Base-by-base conservation (phyloP, 2,329 filamentous ascomycete genomes). In the Hypoxylon sp. region DNA sequence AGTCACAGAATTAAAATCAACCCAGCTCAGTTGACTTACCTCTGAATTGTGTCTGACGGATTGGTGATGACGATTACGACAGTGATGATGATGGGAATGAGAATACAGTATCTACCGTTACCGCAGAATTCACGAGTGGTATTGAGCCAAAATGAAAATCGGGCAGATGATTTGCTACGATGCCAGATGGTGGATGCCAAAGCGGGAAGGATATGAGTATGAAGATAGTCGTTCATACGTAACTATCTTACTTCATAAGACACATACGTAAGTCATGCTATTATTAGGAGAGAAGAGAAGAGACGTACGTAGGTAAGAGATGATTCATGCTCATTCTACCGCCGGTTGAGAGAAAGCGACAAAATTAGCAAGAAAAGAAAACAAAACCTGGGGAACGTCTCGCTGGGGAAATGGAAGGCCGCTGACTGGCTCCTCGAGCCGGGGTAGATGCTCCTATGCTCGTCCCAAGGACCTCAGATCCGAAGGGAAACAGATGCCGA, bases 331-430 rank as follows among this genome's bases (percentile, higher is more conserved):
- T n/a, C n/a, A n/a, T n/a, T n/a, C n/a, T n/a, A n/a, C n/a, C n/a
- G n/a, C n/a, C n/a, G n/a, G n/a, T 35, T 35, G 31, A 17, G 21
- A 13, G 8, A 31, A 46, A 51, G 49, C 45, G 46, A 52, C 42
- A 20, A 23, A 48, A 50, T 54, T 51, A 55, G 46, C 35, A 45
- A 15, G 42, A 45, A 48, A n/a, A n/a, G n/a, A n/a, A n/a, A n/a
- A n/a, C n/a, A n/a, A 20, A 40, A 11, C 17, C 10, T 40, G 35
- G 31, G 17, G 27, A 26, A 29, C 27, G 26, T 50, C 46, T 54
- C 49, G n/a, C 50, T 58, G 55, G 55, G 38, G 54, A 55, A 55
- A 51, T 51, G 54, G 59, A 56, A 56, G 51, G 21, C 21, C 18
- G 37, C 48, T 51, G 38, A 21, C 24, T 38, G 24, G 35, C 35